Evolutionary conservation across 352 stramenopile genomes (phyloP), one percentile per base, ranked within the genome.

Genomic region (Phytophthora sojae): DNA sequence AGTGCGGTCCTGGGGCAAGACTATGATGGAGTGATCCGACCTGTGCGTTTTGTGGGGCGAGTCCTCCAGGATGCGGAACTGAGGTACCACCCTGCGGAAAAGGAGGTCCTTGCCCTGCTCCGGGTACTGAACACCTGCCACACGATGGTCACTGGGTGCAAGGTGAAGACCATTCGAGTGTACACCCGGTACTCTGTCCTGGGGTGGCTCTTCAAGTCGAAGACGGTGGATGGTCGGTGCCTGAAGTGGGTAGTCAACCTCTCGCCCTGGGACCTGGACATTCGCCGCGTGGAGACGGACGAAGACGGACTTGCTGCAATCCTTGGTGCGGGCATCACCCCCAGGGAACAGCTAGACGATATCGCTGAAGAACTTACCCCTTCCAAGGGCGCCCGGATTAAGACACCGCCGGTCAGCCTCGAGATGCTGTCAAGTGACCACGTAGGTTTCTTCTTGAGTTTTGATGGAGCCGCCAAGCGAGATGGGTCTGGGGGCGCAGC

Each of bases 1-100:
- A 70, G 65, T 44, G 69, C 74, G 3, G 66, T 76, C 17, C 44
- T 81, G n/a, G 63, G 51, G 19, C 75, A 79, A 45, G 67, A 72
- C 35, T 59, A 81, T 23, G 74, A 79, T 19, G 67, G 63, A 2
- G 17, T 65, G 9, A 4, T 82, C 0, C 51, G 55, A 15, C 63
- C 74, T 12, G 63, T 77, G 2, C 56, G 69, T 6, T 80, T 77
- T 39, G 67, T 64, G 37, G 17, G 51, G 7, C 29, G 64, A 44
- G n/a, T 56, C 2, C 57, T 64, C 29, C 57, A 64, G 12, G 58
- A 64, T 29, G 45, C 58, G 0, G 45, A 64, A 45, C 29, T 57
- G 1, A 32, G 47, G 12, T 57, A n/a, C n/a, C n/a, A n/a, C n/a
- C n/a, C n/a, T n/a, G n/a, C n/a, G 1, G 58, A 57, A 12, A 64